Conservation (phyloP, 2,329 filamentous ascomycete species). For the Botryotinia globosa region DNA sequence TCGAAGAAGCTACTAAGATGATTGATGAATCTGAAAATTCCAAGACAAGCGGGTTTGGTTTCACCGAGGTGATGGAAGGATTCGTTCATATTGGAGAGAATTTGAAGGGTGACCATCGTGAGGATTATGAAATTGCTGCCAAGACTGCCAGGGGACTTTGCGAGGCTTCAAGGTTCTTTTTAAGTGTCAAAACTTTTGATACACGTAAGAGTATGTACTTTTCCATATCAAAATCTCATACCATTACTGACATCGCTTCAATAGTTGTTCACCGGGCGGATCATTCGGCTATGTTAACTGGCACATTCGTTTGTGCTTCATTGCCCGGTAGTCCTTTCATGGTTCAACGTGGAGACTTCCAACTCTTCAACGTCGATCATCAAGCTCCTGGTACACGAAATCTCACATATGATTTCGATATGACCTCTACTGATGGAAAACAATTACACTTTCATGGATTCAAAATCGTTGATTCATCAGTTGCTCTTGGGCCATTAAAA, state of each 20-base stretch:
- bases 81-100: conserved; percentile 51
- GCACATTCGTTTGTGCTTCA: conserved; percentile 56
- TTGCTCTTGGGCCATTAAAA: conserved; percentile 52
- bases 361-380: conserved; percentile 53
- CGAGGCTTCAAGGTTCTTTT: conserved; percentile 56
- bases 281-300: conserved; percentile 54
- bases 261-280: conserved; percentile 46
- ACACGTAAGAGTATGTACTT: conserved; percentile 42
- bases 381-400: conserved; percentile 56
- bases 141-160: conserved; percentile 52
- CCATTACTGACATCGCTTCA: neutral
- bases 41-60: conserved; percentile 52
- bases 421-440: conserved; percentile 53
- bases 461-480: conserved; percentile 60
- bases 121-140: conserved; percentile 53
- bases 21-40: conserved; percentile 35
- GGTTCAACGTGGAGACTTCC: conserved; percentile 56
- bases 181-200: conserved; percentile 56
- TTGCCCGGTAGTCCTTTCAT: conserved; percentile 58
- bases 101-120: conserved; percentile 45
- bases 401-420: conserved; percentile 60
- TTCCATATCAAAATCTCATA: fast-evolving
- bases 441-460: conserved; percentile 59
- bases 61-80: conserved; percentile 64
- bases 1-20: conserved; percentile 44